These are phyloP conservation scores for Tulasnella sp. DNA, from an alignment of 768 basidiomycete genomes.

Conservation along the genomic window DNA sequence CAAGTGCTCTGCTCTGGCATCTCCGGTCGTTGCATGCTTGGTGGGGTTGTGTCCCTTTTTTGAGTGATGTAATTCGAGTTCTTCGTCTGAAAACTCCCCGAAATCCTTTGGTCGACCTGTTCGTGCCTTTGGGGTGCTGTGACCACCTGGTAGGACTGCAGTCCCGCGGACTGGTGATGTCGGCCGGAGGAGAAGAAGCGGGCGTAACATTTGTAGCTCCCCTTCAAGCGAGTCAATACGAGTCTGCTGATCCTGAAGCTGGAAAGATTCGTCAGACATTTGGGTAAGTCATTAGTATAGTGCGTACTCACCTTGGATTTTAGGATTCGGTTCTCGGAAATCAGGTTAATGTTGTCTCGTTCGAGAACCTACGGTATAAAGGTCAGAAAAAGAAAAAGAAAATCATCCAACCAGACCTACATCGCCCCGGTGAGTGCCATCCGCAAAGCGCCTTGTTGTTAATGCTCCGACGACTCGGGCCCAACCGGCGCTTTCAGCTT, in stretches of 20 bases:
- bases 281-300: constrained; percentile 18
- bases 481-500: constrained; percentile 58
- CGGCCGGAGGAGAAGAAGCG: constrained; percentile 60
- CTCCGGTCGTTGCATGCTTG: constrained; percentile 14
- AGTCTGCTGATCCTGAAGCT: constrained; percentile 54
- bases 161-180: background rate
- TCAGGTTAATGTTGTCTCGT: constrained; percentile 41
- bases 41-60: constrained; percentile 4
- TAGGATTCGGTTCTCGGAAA: constrained; percentile 54
- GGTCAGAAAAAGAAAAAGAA: background rate
- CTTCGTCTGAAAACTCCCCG: constrained; percentile 15
- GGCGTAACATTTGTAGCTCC: constrained; percentile 58
- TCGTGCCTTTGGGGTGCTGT: background rate
- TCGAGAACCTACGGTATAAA: constrained; percentile 44
- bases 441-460: constrained; percentile 42
- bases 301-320: constrained; percentile 48
- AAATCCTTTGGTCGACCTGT: background rate
- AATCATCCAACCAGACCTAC: constrained; percentile 6
- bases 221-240: constrained; percentile 51
- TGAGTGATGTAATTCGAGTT: constrained; percentile 8
- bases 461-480: constrained; percentile 60
- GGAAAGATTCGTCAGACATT: constrained; percentile 11
- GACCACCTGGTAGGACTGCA: background rate
- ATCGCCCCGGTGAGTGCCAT: constrained; percentile 19
- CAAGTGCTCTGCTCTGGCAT: constrained; percentile 23